Base-by-base conservation (phyloP, 2,329 filamentous ascomycete genomes). In the Penicillium sp. region DNA sequence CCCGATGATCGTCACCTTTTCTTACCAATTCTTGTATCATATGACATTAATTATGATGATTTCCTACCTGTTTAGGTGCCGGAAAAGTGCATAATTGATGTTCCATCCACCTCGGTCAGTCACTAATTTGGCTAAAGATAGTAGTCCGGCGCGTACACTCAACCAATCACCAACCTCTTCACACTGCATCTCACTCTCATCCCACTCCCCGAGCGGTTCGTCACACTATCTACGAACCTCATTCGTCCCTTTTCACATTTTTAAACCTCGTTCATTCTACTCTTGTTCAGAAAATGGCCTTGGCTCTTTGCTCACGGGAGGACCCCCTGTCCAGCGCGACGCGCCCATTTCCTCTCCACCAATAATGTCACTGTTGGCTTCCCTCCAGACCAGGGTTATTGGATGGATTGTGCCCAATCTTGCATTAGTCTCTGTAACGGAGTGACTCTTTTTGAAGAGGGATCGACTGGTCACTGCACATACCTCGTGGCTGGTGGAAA, bases 391-490 rank as follows among this genome's bases (percentile, higher is more conserved):
- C 53, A 56, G 58, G 58, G 48, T 53, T 52, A 52, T 51, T 60
- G 49, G 59, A 39, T 55, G 55, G 52, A 53, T 50, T 50, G 67
- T 72, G 69, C 68, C 53, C 65, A 63, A 61, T 63, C 51, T 14
- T 72, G 70, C 70, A 72, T 64, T 70, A 71, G 69, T 61, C 65
- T 61, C 66, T 69, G 60, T 65, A 69, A 58, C 40, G 45, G 50
- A 40, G 45, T 59, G 35, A 59, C 55, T 47, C 49, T 53, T 37
- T 35, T 22, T 50, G 51, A 57, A 56, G 58, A 60, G 47, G 49
- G 62, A 66, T 62, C 46, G 53, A 37, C 45, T 59, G 31, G 45
- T 60, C 48, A 40, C 46, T 48, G 53, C 56, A 55, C 55, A 26
- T 48, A 32, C 59, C 61, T 56, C 56, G 61, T 56, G 57, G 50